Evolutionary conservation across 2,329 filamentous ascomycete species (phyloP).

Genomic region (Dactylellina leptospora): DNA sequence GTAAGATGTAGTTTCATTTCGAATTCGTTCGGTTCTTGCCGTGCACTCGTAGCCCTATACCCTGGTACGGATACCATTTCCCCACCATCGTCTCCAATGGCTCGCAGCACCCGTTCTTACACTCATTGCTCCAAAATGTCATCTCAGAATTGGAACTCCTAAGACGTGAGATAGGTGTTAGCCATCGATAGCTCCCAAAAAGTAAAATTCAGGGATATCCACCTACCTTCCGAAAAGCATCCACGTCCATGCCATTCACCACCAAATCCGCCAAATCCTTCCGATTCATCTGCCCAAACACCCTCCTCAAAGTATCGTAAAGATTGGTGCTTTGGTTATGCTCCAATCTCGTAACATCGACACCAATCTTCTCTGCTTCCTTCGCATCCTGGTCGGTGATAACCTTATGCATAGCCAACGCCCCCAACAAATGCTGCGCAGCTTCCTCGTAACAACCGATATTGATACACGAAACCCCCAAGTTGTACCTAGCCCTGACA

Average conservation of each 20-base stretch:
- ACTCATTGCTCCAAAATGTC: conserved; percentile 28
- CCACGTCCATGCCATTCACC: conserved; percentile 87
- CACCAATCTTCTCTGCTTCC: conserved; percentile 61
- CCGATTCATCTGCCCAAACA: conserved; percentile 96
- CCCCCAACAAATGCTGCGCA: conserved; percentile 88
- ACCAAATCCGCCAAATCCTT: conserved; percentile 88
- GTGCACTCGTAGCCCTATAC: conserved; percentile 31
- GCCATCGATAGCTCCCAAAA: background rate
- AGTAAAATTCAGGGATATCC: background rate
- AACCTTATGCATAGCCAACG: conserved; percentile 92
- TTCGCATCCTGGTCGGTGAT: conserved; percentile 79
- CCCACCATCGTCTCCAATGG: conserved; percentile 37
- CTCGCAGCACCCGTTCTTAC: conserved; percentile 46
- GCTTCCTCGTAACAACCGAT: conserved; percentile 94
- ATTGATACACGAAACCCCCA: conserved; percentile 96
- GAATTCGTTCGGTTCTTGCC: conserved; percentile 18
- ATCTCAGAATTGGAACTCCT: conserved; percentile 54
- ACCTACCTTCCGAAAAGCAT: conserved; percentile 76
- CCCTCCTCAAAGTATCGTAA: conserved; percentile 89
- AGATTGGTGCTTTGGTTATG: conserved; percentile 98
- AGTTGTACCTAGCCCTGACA: conserved; percentile 93
- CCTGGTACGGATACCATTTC: conserved; percentile 36
- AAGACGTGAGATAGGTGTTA: background rate
- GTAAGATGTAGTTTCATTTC: conserved; percentile 9
- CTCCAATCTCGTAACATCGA: conserved; percentile 73